Percentiles rank a stretch among this genome's conserved stretches.
Conservation (phyloP, 108 stramenopile species). For the Stephanodiscus minutulus region DNA sequence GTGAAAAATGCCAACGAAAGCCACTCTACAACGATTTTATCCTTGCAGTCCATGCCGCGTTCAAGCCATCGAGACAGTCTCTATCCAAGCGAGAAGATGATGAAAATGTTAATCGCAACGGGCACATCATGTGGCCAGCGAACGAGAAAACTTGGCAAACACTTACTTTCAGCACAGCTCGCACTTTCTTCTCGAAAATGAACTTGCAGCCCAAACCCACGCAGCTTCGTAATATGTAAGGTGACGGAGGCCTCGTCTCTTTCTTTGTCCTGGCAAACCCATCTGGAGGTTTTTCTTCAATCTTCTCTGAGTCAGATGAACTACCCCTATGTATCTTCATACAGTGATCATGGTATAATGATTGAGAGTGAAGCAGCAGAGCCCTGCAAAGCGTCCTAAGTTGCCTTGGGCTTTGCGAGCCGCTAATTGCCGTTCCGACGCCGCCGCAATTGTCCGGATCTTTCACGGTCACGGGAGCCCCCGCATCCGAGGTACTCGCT, state of each 20-base stretch:
- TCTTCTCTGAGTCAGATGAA: conserved; percentile 6
- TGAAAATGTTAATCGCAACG: too few species aligned
- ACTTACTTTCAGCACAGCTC: conserved; percentile 48
- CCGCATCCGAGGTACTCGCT: conserved; percentile 9
- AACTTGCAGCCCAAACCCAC: conserved; percentile 76
- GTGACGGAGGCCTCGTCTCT: conserved; percentile 40
- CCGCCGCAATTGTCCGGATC: background rate
- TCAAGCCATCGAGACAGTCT: conserved; percentile 54
- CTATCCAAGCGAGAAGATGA: conserved; percentile 9
- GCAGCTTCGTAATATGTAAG: conserved; percentile 70
- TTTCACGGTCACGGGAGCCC: background rate
- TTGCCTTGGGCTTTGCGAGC: conserved; percentile 66
- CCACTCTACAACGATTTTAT: conserved; percentile 65
- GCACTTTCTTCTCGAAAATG: conserved; percentile 75
- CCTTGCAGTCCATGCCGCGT: conserved; percentile 27
- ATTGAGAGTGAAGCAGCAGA: conserved; percentile 78
- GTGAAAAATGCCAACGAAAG: conserved; percentile 76
- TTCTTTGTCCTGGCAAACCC: conserved; percentile 56
- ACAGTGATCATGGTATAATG: conserved; percentile 77
- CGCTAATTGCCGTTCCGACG: conserved; percentile 45
- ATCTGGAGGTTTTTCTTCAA: conserved; percentile 27
- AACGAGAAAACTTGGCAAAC: conserved; percentile 3
- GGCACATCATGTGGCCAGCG: background rate
- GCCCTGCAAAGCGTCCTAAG: conserved; percentile 72
- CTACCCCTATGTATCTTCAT: conserved; percentile 43